Percentiles rank a stretch among this genome's conserved stretches.
These are phyloP conservation scores for Marasmius fiardii DNA, from an alignment of 1,284 basidiomycete species.

Conservation along the genomic window DNA sequence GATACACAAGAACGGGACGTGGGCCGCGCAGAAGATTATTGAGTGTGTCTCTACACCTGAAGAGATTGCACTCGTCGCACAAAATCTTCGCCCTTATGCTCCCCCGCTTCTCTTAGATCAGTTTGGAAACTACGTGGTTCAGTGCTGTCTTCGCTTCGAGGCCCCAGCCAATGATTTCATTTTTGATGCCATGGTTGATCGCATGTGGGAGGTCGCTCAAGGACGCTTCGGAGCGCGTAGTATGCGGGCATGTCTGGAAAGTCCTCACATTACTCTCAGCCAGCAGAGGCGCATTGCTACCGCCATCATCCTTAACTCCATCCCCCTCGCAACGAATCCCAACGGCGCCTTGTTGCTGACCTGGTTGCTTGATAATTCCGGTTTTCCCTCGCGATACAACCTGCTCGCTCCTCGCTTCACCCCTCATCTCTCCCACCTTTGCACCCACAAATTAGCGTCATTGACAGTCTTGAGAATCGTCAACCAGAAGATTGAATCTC, in stretches of 20 bases:
- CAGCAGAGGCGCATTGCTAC: constrained; percentile 95
- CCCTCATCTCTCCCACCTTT: constrained; percentile 93
- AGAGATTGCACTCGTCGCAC: constrained; percentile 82
- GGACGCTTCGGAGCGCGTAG: constrained; percentile 96
- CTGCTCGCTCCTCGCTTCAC: constrained; percentile 93
- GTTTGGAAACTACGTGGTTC: constrained; percentile 98
- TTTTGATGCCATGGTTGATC: constrained; percentile 97
- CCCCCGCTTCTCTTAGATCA: constrained; percentile 94
- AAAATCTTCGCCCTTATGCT: constrained; percentile 87
- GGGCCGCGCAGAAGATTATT: constrained; percentile 99
- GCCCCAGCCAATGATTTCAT: constrained; percentile 91
- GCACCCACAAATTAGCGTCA: constrained; percentile 97
- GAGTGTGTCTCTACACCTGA: constrained; percentile 91
- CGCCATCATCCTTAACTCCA: constrained; percentile 94
- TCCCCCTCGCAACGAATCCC: constrained; percentile 95
- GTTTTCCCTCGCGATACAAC: constrained; percentile 89
- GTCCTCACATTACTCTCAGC: constrained; percentile 77
- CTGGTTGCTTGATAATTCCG: constrained; percentile 94
- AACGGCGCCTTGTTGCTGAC: constrained; percentile 95
- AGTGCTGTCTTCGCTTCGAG: constrained; percentile 92
- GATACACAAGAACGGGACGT: constrained; percentile 99
- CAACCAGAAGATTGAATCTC: constrained; percentile 87
- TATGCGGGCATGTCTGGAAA: constrained; percentile 96
- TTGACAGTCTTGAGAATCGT: constrained; percentile 91
- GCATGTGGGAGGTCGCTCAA: constrained; percentile 97